Evolutionary conservation across 2,329 filamentous ascomycete species (phyloP).

Genomic region (Monilinia fructicola): DNA sequence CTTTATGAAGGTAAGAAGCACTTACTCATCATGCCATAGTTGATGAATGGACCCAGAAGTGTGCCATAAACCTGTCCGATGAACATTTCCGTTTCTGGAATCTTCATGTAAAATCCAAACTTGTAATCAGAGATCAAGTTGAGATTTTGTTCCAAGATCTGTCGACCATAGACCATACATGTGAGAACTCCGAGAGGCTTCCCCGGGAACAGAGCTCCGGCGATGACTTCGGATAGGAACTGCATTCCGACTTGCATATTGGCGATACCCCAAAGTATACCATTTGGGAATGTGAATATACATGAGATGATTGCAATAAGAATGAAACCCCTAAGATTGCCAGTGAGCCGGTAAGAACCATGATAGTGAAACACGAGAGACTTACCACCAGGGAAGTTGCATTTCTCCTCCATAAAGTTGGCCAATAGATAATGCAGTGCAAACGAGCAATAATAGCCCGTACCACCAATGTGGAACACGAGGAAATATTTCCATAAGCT

Average conservation of each 20-base stretch:
- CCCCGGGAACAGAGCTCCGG: conserved; percentile 52
- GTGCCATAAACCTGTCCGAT: conserved; percentile 42
- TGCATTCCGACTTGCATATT: conserved; percentile 49
- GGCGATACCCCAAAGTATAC: conserved; percentile 46
- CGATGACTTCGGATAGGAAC: conserved; percentile 49
- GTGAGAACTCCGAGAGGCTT: conserved; percentile 51
- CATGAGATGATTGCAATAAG: conserved; percentile 35
- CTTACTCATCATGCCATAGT: conserved; percentile 40
- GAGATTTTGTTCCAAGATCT: conserved; percentile 42
- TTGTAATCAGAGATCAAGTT: conserved; percentile 43
- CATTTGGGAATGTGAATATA: conserved; percentile 35
- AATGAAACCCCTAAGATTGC: conserved; percentile 30
- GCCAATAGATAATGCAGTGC: conserved; percentile 45
- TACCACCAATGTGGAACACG: conserved; percentile 61
- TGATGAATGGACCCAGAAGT: conserved; percentile 40
- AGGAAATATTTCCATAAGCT: conserved; percentile 49
- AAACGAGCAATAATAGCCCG: conserved; percentile 45
- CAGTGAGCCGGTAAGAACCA: background rate
- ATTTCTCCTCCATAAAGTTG: conserved; percentile 60
- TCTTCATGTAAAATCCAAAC: conserved; percentile 45
- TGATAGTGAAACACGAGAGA: background rate
- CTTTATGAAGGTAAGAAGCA: background rate
- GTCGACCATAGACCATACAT: conserved; percentile 40
- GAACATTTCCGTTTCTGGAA: conserved; percentile 43
- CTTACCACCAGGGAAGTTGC: conserved; percentile 33